Base-by-base conservation (phyloP, 73 alveolate genomes). In the Tetrahymena malaccensis region DNA sequence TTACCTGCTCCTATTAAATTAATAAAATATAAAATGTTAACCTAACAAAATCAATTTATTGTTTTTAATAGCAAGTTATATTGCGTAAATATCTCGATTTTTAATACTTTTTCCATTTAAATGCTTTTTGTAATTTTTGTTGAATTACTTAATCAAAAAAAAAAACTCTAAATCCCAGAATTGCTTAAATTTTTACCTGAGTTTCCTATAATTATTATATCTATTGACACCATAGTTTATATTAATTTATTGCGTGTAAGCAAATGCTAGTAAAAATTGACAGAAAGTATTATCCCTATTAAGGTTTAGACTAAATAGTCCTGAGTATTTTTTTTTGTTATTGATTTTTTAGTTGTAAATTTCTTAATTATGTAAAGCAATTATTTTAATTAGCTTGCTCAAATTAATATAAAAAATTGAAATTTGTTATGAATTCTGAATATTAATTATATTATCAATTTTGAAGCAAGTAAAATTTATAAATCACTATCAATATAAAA, bases 1-100 rank as follows among this genome's bases (percentile, higher is more conserved):
- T 94, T 94, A 6, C 95, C 96, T 35, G 94, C 85, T 16, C 57
- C 85, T 93, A 21, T 50, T 50, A 50, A 94, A 94, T 83, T 84
- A 84, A 56, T 85, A 33, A 93, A 94, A 85, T 10, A 89, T 84
- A 85, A 83, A 50, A 50, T 50, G 16, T 19, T 19, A 2, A 15
- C 22, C 9, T 50, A 50, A 21, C 13, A 0, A 50, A 35, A 19
- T 50, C 31, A 50, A 13, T 50, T 44, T 10, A 15, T 50, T 50
- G 5, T 19, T 19, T 50, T 50, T 19, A 21, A 50, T 19, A 0
- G 31, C 27, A 5, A 11, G 0, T 50, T 11, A 50, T 50, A 13
- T 19, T 50, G 5, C 10, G 4, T 19, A 44, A 44, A 11, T 50
- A 0, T 50, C 31, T 50, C 13, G 16, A 11, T 11, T 5, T 19